Evolutionary conservation across 495 filamentous ascomycete species (phyloP).

Genomic region (Schizothecium vesticola): DNA sequence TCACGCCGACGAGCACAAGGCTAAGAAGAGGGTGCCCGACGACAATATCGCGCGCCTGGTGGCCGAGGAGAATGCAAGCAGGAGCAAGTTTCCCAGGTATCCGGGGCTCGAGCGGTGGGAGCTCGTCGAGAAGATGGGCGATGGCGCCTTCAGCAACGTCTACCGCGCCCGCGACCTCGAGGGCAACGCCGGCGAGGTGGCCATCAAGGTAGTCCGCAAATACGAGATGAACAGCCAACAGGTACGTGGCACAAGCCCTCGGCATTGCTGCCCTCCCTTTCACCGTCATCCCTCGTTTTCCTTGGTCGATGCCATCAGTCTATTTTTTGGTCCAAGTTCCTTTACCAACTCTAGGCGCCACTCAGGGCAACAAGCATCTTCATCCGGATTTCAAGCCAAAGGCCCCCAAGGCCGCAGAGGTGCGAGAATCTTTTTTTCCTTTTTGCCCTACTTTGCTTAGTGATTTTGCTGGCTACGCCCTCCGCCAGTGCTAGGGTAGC

Average conservation of each 20-base stretch:
- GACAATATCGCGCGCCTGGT: constrained; percentile 76
- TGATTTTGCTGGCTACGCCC: background rate
- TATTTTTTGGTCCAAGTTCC: constrained; percentile 23
- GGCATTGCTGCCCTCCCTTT: constrained; percentile 11
- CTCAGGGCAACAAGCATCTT: constrained; percentile 76
- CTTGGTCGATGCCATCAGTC: constrained; percentile 16
- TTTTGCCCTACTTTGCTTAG: constrained; percentile 26
- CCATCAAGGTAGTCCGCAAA: constrained; percentile 98
- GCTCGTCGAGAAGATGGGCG: constrained; percentile 95
- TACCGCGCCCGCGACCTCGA: constrained; percentile 76
- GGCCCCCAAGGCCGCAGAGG: constrained; percentile 90
- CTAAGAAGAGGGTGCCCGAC: constrained; percentile 54
- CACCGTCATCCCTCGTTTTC: constrained; percentile 30
- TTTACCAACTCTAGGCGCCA: constrained; percentile 37
- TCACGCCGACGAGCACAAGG: constrained; percentile 33
- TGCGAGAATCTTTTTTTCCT: constrained; percentile 57
- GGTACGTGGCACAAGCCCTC: constrained; percentile 56
- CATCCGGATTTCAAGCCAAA: constrained; percentile 90
- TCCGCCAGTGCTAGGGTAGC: background rate
- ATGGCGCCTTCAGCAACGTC: constrained; percentile 98
- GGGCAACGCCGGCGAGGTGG: constrained; percentile 70
- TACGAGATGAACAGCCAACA: constrained; percentile 97
- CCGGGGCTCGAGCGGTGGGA: constrained; percentile 89
- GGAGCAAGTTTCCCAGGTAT: constrained; percentile 82
- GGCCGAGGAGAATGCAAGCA: constrained; percentile 80